Evolutionary conservation across 306 rosid species (phyloP).

Genomic region (Arachis hypogaea): DNA sequence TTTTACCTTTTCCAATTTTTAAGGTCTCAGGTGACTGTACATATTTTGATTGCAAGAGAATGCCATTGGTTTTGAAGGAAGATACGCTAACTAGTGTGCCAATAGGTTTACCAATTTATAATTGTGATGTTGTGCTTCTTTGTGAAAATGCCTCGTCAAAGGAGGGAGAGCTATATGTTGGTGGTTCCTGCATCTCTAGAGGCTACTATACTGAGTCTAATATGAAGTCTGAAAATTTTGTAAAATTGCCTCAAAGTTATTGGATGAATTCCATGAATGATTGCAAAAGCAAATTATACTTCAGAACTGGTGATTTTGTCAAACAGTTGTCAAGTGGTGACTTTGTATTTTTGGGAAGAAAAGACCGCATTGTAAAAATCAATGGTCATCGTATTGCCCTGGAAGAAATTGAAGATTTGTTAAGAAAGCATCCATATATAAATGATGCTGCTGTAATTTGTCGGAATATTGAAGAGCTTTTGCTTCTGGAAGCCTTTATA

Average conservation of each 20-base stretch:
- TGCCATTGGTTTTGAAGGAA: slow-evolving; percentile 68
- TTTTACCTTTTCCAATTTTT: slow-evolving; percentile 33
- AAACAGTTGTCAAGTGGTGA: slow-evolving; percentile 71
- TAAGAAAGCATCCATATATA: slow-evolving; percentile 74
- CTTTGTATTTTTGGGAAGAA: slow-evolving; percentile 84
- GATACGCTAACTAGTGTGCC: slow-evolving; percentile 70
- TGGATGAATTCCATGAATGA: slow-evolving; percentile 39
- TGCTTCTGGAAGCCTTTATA: slow-evolving; percentile 66
- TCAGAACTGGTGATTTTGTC: slow-evolving; percentile 79
- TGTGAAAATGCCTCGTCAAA: slow-evolving; percentile 52
- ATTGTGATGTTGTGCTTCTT: slow-evolving; percentile 72
- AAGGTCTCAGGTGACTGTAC: slow-evolving; percentile 96
- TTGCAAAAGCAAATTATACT: slow-evolving; percentile 47
- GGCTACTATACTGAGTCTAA: slow-evolving; percentile 66
- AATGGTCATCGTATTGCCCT: slow-evolving; percentile 81
- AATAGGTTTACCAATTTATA: slow-evolving; percentile 80
- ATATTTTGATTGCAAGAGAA: slow-evolving; percentile 93
- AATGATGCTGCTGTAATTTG: slow-evolving; percentile 68
- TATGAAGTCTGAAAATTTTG: slow-evolving; percentile 42
- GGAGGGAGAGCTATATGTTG: slow-evolving; percentile 81
- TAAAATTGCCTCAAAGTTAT: slow-evolving; percentile 47
- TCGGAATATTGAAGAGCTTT: slow-evolving; percentile 50
- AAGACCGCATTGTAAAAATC: slow-evolving; percentile 75
- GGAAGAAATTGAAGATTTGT: slow-evolving; percentile 75
- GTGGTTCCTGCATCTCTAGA: slow-evolving; percentile 72